Conservation (phyloP, 352 stramenopile species). For the Pythium pyrilobum region DNA sequence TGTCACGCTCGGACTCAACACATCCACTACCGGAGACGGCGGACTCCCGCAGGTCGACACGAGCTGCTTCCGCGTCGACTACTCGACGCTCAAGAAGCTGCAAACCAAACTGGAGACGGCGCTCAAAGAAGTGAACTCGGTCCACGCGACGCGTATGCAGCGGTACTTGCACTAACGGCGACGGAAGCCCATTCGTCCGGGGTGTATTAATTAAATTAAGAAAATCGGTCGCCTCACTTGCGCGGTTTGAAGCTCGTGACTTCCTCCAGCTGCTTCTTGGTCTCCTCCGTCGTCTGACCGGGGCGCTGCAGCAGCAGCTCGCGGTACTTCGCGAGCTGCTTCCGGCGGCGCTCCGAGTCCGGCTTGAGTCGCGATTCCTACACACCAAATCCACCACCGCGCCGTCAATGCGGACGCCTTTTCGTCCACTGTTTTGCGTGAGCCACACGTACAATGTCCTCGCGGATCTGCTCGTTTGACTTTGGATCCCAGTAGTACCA, state of each 20-base stretch:
- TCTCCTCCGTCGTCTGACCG: conserved; percentile 41
- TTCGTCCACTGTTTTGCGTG: not conserved
- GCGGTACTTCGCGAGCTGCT: conserved; percentile 69
- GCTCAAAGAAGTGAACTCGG: conserved; percentile 61
- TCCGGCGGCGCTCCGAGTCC: conserved; percentile 47
- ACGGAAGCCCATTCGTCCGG: not conserved
- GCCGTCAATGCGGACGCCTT: not conserved
- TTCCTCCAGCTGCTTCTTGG: conserved; percentile 70
- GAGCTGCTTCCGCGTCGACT: conserved; percentile 56
- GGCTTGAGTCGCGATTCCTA: conserved; percentile 70
- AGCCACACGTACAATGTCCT: conserved; percentile 39
- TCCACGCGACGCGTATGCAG: conserved; percentile 68
- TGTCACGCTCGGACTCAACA: conserved; percentile 63
- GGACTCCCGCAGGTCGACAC: conserved; percentile 21
- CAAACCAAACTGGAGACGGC: conserved; percentile 60
- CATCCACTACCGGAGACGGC: conserved; percentile 5
- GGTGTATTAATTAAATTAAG: not conserved
- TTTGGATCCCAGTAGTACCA: conserved; percentile 70
- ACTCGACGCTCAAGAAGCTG: conserved; percentile 53
- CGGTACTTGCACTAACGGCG: conserved; percentile 52
- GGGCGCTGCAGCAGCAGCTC: conserved; percentile 61
- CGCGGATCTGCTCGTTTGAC: conserved; percentile 70
- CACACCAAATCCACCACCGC: not conserved
- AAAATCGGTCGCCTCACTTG: conserved; percentile 2
- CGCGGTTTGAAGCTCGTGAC: conserved; percentile 58